A percentile compares a stretch with the other conserved stretches of the same genome.
These are phyloP conservation scores for Trypanosoma grayi DNA, from an alignment of 208 protist species.

Conservation along the genomic window DNA sequence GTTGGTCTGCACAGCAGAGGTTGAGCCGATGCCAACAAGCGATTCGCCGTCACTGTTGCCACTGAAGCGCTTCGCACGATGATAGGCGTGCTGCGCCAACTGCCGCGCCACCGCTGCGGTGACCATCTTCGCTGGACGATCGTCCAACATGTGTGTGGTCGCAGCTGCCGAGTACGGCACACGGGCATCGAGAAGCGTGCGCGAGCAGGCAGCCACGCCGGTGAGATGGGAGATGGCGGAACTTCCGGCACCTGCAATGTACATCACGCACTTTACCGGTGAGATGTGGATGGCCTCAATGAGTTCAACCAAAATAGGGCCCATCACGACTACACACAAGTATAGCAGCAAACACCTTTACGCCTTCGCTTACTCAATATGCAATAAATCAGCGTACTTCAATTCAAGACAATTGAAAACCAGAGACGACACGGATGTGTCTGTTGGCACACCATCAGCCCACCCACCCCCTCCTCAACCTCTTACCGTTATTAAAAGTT, in stretches of 20 bases:
- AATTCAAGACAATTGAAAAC: no score
- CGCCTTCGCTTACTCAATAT: no score
- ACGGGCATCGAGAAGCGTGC: slow-evolving; percentile 44
- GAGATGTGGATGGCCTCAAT: slow-evolving; percentile 19
- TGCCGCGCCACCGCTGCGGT: slow-evolving; percentile 32
- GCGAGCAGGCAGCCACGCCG: slow-evolving; percentile 50
- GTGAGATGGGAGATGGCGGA: slow-evolving; percentile 40
- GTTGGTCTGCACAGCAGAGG: slow-evolving; percentile 40
- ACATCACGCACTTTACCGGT: slow-evolving; percentile 34
- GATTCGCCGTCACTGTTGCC: neutral
- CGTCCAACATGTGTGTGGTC: slow-evolving; percentile 36
- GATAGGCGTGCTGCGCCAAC: slow-evolving; percentile 64
- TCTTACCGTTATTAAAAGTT: no score
- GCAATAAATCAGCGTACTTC: no score
- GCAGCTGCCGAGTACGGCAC: slow-evolving; percentile 39
- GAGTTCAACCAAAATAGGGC: neutral
- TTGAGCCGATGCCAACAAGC: slow-evolving; percentile 64
- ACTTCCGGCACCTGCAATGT: slow-evolving; percentile 49
- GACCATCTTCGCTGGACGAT: slow-evolving; percentile 37
- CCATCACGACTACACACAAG: neutral
- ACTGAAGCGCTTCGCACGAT: slow-evolving; percentile 8
- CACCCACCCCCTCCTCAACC: no score
- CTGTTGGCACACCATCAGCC: no score
- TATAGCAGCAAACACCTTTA: no score
- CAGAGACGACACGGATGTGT: no score